Base-by-base conservation (phyloP, 2,329 filamentous ascomycete species). In the Neofusicoccum cordaticola region DNA sequence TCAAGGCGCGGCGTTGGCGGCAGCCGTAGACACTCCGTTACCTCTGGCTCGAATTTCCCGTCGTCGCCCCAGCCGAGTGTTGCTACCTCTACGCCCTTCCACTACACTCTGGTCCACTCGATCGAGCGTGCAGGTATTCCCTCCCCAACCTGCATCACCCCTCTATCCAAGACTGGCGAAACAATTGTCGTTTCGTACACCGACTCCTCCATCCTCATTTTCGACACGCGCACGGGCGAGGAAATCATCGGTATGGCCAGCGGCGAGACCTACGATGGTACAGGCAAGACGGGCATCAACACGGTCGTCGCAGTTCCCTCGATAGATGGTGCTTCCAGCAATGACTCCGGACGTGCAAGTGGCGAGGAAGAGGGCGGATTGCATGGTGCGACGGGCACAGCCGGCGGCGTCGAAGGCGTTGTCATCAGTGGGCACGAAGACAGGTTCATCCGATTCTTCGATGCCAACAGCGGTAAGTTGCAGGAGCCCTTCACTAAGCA, bases 351-450 rank as follows among this genome's bases (percentile, higher is more conserved):
- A 68, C 83, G 87, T 37, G 84, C 85, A 11, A 79, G 90, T 48
- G 81, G 82, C 2, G 90, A 92, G 37, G 92, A 96, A 65, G 92
- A 96, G 67, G 83, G 85, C 11, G 82, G 87, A 6, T 85, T 91
- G 1, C 90, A 90, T 48, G 92, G 93, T 1, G 92, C 94, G 5
- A 98, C 95, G 11, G 91, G 91, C 27, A 90, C 88, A 60, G 90
- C 90, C 62, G 81, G 81, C 62, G 81, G 81, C 39, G 88, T 97
- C 0, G 93, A 97, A 77, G 95, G 95, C 12, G 91, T 96, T 22
- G 91, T 99, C 65, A 97, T 99, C 69, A 96, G 91, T 67, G 95
- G 95, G 68, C 94, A 99, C 75, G 95, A 99, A 81, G 95, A 99
- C 80, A 89, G 91, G 71, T 97, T 93, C 73, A 93, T 99, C 71